Evolutionary conservation across 305 asterid species (phyloP).

Genomic region (Solanum aculeatissimum): DNA sequence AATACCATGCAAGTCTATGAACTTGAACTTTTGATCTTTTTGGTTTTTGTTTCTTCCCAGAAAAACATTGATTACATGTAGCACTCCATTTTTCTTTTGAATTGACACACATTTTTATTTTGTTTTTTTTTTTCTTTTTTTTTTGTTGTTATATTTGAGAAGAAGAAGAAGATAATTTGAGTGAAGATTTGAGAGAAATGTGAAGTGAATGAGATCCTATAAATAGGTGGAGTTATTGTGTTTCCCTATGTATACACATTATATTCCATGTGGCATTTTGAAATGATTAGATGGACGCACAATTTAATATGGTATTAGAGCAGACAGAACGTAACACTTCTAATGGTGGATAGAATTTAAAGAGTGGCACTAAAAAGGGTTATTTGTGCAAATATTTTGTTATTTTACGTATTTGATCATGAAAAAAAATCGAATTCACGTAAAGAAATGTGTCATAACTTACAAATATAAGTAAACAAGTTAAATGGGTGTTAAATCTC

Average conservation of each 20-base stretch:
- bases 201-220: conserved; percentile 5
- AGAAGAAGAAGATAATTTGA: not conserved
- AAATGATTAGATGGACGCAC: not conserved
- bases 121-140: not conserved
- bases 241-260: not conserved
- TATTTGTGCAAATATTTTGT: not conserved
- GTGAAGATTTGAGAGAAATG: not conserved
- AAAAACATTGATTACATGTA: conserved; percentile 8
- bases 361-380: not conserved
- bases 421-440: not conserved
- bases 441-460: no score
- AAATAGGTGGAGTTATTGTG: conserved; percentile 16
- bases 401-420: not conserved
- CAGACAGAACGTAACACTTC: not conserved
- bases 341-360: not conserved
- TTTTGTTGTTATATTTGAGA: not conserved
- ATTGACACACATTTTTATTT: conserved; percentile 22
- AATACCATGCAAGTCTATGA: conserved; percentile 43
- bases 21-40: conserved; percentile 28
- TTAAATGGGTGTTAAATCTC: not conserved
- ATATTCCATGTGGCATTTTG: conserved; percentile 6
- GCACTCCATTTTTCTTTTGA: conserved; percentile 3
- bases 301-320: not conserved
- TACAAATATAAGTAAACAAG: not conserved
- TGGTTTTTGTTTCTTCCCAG: conserved; percentile 16